Percentiles rank a stretch among this genome's conserved stretches.
Evolutionary conservation across 2,329 filamentous ascomycete species (phyloP).

Genomic region (Setomelanomma holmii): DNA sequence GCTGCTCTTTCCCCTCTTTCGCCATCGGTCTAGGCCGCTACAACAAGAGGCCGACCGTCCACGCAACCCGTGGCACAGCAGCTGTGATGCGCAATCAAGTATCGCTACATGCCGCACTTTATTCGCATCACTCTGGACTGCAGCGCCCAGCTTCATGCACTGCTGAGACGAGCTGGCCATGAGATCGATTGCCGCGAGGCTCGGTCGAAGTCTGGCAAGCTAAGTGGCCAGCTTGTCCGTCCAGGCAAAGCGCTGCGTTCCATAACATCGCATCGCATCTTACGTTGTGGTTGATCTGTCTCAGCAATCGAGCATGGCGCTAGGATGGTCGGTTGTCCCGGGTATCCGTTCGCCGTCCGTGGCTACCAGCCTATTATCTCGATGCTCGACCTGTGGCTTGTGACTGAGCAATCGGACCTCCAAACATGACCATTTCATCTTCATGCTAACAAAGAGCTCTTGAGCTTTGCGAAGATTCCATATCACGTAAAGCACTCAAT

Average conservation of each 20-base stretch:
- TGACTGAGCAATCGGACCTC: not conserved
- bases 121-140: not conserved
- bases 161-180: not conserved
- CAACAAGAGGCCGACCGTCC: slow-evolving; percentile 8
- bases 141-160: not conserved
- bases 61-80: slow-evolving; percentile 20
- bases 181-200: not conserved
- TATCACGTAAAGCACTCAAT: not conserved
- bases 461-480: not conserved
- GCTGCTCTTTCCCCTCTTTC: not conserved
- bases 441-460: not conserved
- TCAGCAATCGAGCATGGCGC: not conserved
- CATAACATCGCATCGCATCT: not conserved
- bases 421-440: not conserved
- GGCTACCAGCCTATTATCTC: not conserved
- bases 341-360: not conserved
- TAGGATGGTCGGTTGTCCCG: not conserved
- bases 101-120: not conserved
- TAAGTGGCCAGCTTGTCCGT: not conserved
- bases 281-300: not conserved
- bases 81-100: not conserved
- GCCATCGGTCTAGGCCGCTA: not conserved
- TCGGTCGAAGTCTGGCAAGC: not conserved
- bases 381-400: not conserved
- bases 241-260: not conserved